phyloP scores from a whole-genome alignment of 768 basidiomycete genomes.

The Scleroderma bovista region DNA sequence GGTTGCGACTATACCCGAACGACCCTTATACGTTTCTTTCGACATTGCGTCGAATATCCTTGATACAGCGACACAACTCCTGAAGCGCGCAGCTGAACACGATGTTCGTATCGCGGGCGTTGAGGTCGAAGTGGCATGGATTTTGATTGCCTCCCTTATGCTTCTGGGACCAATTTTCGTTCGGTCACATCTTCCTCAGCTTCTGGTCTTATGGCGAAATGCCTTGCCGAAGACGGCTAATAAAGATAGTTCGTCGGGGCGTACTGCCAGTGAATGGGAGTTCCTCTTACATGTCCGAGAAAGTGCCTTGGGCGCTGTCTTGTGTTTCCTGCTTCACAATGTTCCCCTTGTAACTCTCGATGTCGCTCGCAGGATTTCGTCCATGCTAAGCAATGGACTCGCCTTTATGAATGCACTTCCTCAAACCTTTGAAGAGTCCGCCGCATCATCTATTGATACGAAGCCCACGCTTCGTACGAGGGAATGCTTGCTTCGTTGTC shows the following conservation, averaged over 20 bases:
- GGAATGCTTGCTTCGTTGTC: conserved; percentile 77
- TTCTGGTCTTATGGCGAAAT: conserved; percentile 95
- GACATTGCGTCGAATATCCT: conserved; percentile 88
- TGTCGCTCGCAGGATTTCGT: conserved; percentile 82
- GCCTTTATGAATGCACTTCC: conserved; percentile 82
- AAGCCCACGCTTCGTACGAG: conserved; percentile 63
- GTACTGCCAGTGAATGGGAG: conserved; percentile 77
- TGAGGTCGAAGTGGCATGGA: conserved; percentile 95
- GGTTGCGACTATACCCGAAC: conserved; percentile 77
- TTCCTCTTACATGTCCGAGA: conserved; percentile 91
- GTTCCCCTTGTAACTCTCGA: conserved; percentile 80
- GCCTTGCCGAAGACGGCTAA: conserved; percentile 91
- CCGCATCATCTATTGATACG: conserved; percentile 34
- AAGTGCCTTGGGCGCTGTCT: conserved; percentile 81
- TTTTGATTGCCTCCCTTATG: conserved; percentile 84
- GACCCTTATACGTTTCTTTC: conserved; percentile 91
- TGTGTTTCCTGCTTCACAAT: conserved; percentile 85
- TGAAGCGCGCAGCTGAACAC: conserved; percentile 90
- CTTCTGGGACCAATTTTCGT: conserved; percentile 91
- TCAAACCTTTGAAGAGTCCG: conserved; percentile 61
- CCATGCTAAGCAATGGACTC: conserved; percentile 85
- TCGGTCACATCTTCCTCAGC: conserved; percentile 85
- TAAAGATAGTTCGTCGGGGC: conserved; percentile 67
- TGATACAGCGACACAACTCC: conserved; percentile 82
- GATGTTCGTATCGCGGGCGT: conserved; percentile 75